A percentile compares a stretch with the other conserved stretches of the same genome.
These are phyloP conservation scores for Stevia rebaudiana DNA, from an alignment of 140 eudicot genomes.

Conservation along the genomic window DNA sequence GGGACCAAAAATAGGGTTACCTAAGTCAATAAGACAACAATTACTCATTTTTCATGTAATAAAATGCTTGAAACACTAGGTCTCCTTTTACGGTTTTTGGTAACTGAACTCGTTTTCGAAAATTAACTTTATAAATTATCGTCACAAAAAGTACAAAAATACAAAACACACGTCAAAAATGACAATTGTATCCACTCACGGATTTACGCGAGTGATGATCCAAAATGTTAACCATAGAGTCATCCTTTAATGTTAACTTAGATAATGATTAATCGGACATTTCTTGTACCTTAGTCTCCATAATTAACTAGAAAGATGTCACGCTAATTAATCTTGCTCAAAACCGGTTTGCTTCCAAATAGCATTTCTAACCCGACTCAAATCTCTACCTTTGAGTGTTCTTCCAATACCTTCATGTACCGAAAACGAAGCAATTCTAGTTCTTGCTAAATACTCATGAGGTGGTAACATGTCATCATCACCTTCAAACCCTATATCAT, in stretches of 20 bases:
- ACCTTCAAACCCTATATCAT: slow-evolving; percentile 4
- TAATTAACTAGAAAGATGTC: not conserved
- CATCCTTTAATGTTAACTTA: slow-evolving; percentile 14
- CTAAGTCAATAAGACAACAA: too few species aligned
- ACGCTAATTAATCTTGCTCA: slow-evolving; percentile 33
- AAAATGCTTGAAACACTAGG: too few species aligned
- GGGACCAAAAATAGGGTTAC: too few species aligned
- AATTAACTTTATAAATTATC: not conserved
- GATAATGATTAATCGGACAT: slow-evolving; percentile 1
- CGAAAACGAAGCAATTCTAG: slow-evolving; percentile 44
- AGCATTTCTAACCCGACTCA: slow-evolving; percentile 56
- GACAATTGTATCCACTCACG: too few species aligned
- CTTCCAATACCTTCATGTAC: slow-evolving; percentile 64
- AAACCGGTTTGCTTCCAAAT: slow-evolving; percentile 62
- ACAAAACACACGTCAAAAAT: not conserved
- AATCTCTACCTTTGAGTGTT: slow-evolving; percentile 51
- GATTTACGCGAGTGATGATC: not conserved
- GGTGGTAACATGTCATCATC: slow-evolving; percentile 40
- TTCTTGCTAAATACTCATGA: slow-evolving; percentile 55
- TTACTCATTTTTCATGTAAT: too few species aligned
- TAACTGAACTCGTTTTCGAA: not conserved
- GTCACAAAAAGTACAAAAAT: not conserved
- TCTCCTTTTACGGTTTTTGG: too few species aligned
- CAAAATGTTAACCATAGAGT: slow-evolving; percentile 16
- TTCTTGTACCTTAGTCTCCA: not conserved